A percentile compares a stretch with the other conserved stretches of the same genome.
Evolutionary conservation across 331 rosid genomes (phyloP).

Genomic region (Quercus tomentella): DNA sequence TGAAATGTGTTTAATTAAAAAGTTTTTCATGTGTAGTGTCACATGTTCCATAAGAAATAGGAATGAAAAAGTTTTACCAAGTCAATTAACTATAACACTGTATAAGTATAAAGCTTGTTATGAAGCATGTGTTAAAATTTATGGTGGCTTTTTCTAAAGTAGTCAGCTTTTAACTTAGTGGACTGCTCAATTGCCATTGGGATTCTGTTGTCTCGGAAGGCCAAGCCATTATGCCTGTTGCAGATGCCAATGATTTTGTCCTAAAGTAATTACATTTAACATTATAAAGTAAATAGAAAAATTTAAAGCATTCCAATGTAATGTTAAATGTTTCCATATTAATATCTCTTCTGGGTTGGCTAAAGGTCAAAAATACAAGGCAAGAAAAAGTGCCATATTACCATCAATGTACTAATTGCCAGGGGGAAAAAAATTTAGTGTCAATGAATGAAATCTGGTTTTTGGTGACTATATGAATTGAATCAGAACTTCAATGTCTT

Average conservation of each 20-base stretch:
- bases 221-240: constrained; percentile 14
- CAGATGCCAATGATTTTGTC: constrained; percentile 34
- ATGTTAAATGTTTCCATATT: no score
- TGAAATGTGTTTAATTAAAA: neutral
- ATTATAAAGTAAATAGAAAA: neutral
- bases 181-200: constrained; percentile 12
- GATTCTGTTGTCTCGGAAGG: constrained; percentile 22
- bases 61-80: neutral
- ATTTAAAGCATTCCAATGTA: no score
- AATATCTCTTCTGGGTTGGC: neutral
- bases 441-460: no score
- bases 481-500: no score
- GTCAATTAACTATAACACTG: neutral
- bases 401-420: no score
- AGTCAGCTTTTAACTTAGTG: constrained; percentile 15
- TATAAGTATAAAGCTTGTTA: neutral
- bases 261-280: neutral
- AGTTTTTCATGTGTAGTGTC: neutral
- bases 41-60: constrained; percentile 10
- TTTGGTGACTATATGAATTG: no score
- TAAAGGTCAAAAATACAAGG: neutral
- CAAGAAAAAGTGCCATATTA: neutral
- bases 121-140: neutral
- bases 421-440: no score
- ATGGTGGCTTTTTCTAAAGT: constrained; percentile 5